phyloP scores from a whole-genome alignment of 2,329 filamentous ascomycete species.

The Venturia pyrina region DNA sequence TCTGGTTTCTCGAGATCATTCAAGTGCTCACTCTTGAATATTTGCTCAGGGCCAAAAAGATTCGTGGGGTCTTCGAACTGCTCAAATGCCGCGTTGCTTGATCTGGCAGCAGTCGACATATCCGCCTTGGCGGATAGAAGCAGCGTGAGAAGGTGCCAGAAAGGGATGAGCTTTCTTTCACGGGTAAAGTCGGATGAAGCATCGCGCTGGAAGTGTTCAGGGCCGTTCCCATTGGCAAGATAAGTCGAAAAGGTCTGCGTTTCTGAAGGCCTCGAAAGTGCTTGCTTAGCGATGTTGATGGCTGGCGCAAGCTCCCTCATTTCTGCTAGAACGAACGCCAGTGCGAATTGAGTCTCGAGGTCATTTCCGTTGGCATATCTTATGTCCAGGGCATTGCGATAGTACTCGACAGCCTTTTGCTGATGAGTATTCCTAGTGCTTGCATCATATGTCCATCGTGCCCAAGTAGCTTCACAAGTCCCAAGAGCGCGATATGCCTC shows the following conservation, averaged over 20 bases:
- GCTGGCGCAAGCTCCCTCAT: constrained; percentile 70
- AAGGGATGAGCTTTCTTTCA: constrained; percentile 58
- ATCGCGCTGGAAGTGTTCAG: constrained; percentile 15
- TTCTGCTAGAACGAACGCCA: constrained; percentile 81
- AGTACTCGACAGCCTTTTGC: constrained; percentile 62
- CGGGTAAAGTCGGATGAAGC: constrained; percentile 28
- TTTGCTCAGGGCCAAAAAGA: constrained; percentile 54
- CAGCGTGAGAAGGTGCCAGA: constrained; percentile 87
- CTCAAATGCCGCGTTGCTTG: constrained; percentile 85
- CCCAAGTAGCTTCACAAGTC: constrained; percentile 78
- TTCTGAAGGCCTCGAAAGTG: constrained; percentile 37
- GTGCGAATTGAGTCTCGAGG: constrained; percentile 66
- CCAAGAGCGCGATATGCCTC: constrained; percentile 74
- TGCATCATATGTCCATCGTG: constrained; percentile 68
- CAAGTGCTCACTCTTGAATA: constrained; percentile 58
- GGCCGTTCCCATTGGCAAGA: constrained; percentile 22
- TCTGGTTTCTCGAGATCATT: constrained; percentile 40
- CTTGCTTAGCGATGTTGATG: constrained; percentile 71
- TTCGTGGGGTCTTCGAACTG: constrained; percentile 67
- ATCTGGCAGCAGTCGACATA: constrained; percentile 65
- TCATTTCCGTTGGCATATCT: constrained; percentile 57
- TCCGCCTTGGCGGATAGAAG: constrained; percentile 81
- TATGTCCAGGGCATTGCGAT: constrained; percentile 62
- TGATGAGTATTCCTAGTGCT: constrained; percentile 63
- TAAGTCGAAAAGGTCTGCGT: constrained; percentile 4